Percentiles rank a stretch among this genome's conserved stretches.
These are phyloP conservation scores for Tulasnella sp. DNA, from an alignment of 768 basidiomycete genomes.

Conservation along the genomic window DNA sequence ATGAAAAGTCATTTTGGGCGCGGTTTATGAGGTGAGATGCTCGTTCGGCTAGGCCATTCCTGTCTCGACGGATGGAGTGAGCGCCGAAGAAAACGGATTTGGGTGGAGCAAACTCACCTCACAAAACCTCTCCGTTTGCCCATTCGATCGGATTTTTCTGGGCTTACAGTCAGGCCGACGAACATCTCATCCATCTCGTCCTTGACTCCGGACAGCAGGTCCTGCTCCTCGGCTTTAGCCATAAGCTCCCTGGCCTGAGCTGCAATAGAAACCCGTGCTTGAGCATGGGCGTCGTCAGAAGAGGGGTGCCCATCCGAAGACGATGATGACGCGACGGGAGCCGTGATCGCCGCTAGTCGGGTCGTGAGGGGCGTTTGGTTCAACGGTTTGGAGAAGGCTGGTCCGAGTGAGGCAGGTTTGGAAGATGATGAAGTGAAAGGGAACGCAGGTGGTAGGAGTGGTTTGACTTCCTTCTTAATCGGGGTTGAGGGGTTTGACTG, in stretches of 20 bases:
- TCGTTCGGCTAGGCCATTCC: slow-evolving; percentile 20
- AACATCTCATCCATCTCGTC: slow-evolving; percentile 10
- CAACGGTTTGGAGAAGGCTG: background rate
- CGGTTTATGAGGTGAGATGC: slow-evolving; percentile 15
- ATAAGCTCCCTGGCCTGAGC: slow-evolving; percentile 13
- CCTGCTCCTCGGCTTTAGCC: slow-evolving; percentile 8
- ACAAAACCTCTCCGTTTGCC: slow-evolving; percentile 14
- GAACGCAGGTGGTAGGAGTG: background rate
- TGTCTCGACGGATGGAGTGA: background rate
- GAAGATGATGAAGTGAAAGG: background rate
- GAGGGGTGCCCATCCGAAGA: background rate
- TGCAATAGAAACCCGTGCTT: background rate
- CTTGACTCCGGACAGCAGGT: background rate
- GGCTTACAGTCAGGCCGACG: slow-evolving; percentile 7
- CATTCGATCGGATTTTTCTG: slow-evolving; percentile 17
- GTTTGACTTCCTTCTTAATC: slow-evolving; percentile 14
- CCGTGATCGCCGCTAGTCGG: slow-evolving; percentile 9
- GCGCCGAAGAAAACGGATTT: too few species aligned
- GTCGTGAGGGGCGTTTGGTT: slow-evolving; percentile 11
- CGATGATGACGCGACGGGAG: background rate
- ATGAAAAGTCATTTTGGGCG: slow-evolving; percentile 14
- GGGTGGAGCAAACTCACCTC: background rate
- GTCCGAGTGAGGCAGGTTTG: background rate
- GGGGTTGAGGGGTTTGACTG: slow-evolving; percentile 2
- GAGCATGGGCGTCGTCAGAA: background rate